Evolutionary conservation across 2,329 filamentous ascomycete species (phyloP).

Genomic region (Lachnellula arida): DNA sequence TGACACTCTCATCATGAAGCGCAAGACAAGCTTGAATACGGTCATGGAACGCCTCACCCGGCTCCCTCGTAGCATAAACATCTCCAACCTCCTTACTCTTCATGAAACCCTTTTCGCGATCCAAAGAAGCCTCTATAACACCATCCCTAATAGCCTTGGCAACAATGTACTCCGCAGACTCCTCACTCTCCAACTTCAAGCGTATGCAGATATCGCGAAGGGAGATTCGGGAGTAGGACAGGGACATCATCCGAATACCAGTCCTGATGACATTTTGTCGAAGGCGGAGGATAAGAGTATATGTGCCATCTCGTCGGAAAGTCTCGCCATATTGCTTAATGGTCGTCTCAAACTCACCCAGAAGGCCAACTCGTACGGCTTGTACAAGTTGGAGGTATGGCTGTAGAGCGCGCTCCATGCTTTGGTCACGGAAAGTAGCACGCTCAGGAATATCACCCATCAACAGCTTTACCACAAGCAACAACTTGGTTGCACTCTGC

Average conservation of each 20-base stretch:
- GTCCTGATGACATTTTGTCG: conserved; percentile 99
- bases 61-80: conserved; percentile 92
- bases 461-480: conserved; percentile 90
- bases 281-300: conserved; percentile 89
- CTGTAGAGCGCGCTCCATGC: conserved; percentile 79
- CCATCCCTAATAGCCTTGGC: conserved; percentile 97
- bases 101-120: conserved; percentile 95
- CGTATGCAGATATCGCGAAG: conserved; percentile 96
- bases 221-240: conserved; percentile 96
- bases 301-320: conserved; percentile 91
- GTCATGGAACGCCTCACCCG: conserved; percentile 95
- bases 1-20: conserved; percentile 96
- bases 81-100: conserved; percentile 97
- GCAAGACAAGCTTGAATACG: conserved; percentile 87
- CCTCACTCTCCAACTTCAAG: conserved; percentile 87
- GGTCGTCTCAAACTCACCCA: conserved; percentile 86
- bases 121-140: conserved; percentile 90
- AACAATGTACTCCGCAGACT: conserved; percentile 98
- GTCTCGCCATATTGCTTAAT: conserved; percentile 76
- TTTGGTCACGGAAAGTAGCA: conserved; percentile 84
- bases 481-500: conserved; percentile 92
- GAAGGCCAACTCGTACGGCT: conserved; percentile 91
- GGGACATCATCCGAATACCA: conserved; percentile 96
- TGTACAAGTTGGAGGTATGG: conserved; percentile 94
- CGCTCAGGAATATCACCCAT: conserved; percentile 99